phyloP scores from a whole-genome alignment of 2,329 filamentous ascomycete species.

The Plectosphaerella plurivora region DNA sequence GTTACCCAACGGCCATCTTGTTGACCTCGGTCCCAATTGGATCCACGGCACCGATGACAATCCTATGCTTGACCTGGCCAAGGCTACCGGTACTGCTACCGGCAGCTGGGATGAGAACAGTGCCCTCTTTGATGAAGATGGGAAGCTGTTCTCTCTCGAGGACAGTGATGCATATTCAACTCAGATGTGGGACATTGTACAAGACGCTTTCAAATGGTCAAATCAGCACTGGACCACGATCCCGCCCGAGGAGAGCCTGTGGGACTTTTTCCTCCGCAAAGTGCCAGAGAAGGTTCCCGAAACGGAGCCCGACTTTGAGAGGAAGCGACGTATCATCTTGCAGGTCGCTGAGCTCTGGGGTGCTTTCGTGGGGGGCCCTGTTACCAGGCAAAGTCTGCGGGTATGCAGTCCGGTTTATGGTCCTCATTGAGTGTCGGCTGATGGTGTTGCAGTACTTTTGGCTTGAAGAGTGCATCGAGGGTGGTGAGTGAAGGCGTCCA shows the following conservation, averaged over 20 bases:
- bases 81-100: constrained; percentile 49
- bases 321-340: constrained; percentile 37
- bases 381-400: constrained; percentile 57
- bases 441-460: constrained; percentile 59
- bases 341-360: constrained; percentile 64
- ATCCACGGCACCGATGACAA: constrained; percentile 71
- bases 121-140: constrained; percentile 52
- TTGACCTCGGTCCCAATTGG: constrained; percentile 73
- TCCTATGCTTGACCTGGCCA: constrained; percentile 63
- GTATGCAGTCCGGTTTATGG: neutral
- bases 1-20: constrained; percentile 41
- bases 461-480: constrained; percentile 74
- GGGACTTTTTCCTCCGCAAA: constrained; percentile 47
- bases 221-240: constrained; percentile 51
- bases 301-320: constrained; percentile 31
- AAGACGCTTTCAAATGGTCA: constrained; percentile 63
- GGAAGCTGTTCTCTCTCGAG: constrained; percentile 39
- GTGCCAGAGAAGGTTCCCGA: constrained; percentile 42
- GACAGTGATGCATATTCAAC: constrained; percentile 44
- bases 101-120: constrained; percentile 47
- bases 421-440: too few species aligned
- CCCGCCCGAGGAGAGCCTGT: constrained; percentile 39
- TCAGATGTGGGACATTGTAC: constrained; percentile 64
- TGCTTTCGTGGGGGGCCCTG: constrained; percentile 62
- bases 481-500: constrained; percentile 37